Percentiles rank a stretch among this genome's conserved stretches.
Conservation (phyloP, 805 yeast species). For the Schizosaccharomyces lindneri region DNA sequence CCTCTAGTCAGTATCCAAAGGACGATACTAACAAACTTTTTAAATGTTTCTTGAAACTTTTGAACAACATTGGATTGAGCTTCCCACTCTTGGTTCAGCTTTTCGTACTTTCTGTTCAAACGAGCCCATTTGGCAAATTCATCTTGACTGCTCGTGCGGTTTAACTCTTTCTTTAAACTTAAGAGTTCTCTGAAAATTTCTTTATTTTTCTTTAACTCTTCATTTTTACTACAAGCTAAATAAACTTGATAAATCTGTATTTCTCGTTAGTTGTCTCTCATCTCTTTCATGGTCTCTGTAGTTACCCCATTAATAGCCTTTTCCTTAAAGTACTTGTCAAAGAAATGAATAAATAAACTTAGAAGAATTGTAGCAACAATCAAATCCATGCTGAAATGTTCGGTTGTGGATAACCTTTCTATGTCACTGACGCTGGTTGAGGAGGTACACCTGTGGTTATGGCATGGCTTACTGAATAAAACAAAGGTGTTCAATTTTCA, state of each 20-base stretch:
- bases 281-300: not conserved
- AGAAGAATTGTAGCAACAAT: not conserved
- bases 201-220: not conserved
- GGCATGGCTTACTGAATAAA: too few relatives aligned
- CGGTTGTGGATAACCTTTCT: not conserved
- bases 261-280: not conserved
- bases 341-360: not conserved
- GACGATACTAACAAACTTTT: conserved; percentile 16
- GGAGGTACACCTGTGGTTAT: too few relatives aligned
- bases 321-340: not conserved
- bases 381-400: not conserved
- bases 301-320: not conserved
- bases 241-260: not conserved
- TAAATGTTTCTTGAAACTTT: conserved; percentile 5
- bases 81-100: conserved; percentile 27
- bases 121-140: conserved; percentile 92
- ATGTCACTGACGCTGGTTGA: too few relatives aligned
- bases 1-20: conserved; percentile 19
- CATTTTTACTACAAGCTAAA: not conserved
- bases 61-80: conserved; percentile 11
- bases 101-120: conserved; percentile 46
- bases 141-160: conserved; percentile 60
- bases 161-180: conserved; percentile 21
- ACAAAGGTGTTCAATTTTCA: too few relatives aligned
- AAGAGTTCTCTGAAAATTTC: not conserved